These are phyloP conservation scores for Cladophialophora psammophila DNA, from an alignment of 2,329 filamentous ascomycete species.

Conservation along the genomic window DNA sequence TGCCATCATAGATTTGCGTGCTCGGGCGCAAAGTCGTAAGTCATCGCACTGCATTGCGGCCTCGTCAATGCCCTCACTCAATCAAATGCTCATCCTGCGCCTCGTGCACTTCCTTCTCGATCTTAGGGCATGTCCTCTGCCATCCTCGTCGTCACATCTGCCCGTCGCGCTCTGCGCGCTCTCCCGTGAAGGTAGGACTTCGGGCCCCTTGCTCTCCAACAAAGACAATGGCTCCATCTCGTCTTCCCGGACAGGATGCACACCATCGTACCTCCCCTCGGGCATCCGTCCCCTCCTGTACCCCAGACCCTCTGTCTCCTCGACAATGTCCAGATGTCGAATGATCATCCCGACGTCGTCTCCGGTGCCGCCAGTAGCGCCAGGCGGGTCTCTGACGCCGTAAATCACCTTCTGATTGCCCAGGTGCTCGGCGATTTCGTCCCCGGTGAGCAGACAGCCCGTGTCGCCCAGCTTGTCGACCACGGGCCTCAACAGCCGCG, in stretches of 20 bases:
- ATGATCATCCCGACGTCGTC: constrained; percentile 8
- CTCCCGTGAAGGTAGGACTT: not conserved
- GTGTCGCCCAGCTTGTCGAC: constrained; percentile 33
- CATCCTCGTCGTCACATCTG: not conserved
- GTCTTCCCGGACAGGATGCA: constrained; percentile 8
- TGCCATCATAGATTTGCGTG: too few relatives aligned
- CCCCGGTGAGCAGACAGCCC: constrained; percentile 34
- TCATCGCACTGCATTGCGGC: not conserved
- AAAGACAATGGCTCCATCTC: constrained; percentile 10
- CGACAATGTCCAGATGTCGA: constrained; percentile 25
- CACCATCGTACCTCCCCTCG: constrained; percentile 27
- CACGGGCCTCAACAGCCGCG: constrained; percentile 32
- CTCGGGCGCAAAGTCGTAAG: not conserved
- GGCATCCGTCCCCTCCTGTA: constrained; percentile 26
- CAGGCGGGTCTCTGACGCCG: constrained; percentile 36
- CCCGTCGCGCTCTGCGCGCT: not conserved
- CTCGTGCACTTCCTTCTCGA: not conserved
- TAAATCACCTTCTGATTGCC: constrained; percentile 36
- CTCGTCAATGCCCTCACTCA: not conserved
- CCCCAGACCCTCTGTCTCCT: constrained; percentile 28
- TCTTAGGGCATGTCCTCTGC: not conserved
- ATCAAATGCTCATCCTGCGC: constrained; percentile 27
- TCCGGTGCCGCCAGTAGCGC: not conserved
- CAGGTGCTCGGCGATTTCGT: constrained; percentile 38
- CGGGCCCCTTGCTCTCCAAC: not conserved